A percentile compares a stretch with the other conserved stretches of the same genome.
phyloP scores from a whole-genome alignment of 139 green algal genomes.

The Tetradesmus lagerheimii region DNA sequence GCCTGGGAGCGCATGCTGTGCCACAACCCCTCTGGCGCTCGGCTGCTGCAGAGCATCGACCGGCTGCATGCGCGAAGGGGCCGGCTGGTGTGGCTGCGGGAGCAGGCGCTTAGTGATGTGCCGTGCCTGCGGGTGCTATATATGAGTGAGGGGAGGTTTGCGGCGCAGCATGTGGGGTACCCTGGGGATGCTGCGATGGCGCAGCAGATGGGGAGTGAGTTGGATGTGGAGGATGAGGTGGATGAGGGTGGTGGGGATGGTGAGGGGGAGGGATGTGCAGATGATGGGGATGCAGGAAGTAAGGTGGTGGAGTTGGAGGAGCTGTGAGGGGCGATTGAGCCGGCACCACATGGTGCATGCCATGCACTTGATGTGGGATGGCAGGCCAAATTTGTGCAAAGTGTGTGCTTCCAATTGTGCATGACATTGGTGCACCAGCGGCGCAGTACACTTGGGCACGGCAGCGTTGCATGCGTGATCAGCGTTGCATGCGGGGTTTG shows the following conservation, averaged over 20 bases:
- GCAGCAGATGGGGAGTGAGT: background rate
- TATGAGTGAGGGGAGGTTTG: background rate
- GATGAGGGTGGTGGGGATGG: background rate
- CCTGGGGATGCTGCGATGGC: background rate
- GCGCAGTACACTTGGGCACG: no score
- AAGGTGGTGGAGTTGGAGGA: background rate
- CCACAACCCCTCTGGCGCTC: background rate
- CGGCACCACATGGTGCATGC: no score
- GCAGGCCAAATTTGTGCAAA: no score
- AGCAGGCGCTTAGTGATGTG: background rate
- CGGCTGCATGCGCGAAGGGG: conserved; percentile 1
- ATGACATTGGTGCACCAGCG: no score
- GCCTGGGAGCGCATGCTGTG: conserved; percentile 9
- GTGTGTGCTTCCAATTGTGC: no score
- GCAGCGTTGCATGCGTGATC: no score
- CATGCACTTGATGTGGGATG: no score
- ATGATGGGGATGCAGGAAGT: background rate
- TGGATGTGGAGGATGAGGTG: background rate
- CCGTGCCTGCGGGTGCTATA: no score
- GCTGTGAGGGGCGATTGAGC: no score
- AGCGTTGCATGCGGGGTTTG: no score
- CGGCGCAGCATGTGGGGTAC: background rate
- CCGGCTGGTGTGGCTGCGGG: background rate
- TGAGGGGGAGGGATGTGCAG: background rate
- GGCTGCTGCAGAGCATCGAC: background rate